Conservation (phyloP, 352 stramenopile genomes). For the Phytopythium chamaehyphon region DNA sequence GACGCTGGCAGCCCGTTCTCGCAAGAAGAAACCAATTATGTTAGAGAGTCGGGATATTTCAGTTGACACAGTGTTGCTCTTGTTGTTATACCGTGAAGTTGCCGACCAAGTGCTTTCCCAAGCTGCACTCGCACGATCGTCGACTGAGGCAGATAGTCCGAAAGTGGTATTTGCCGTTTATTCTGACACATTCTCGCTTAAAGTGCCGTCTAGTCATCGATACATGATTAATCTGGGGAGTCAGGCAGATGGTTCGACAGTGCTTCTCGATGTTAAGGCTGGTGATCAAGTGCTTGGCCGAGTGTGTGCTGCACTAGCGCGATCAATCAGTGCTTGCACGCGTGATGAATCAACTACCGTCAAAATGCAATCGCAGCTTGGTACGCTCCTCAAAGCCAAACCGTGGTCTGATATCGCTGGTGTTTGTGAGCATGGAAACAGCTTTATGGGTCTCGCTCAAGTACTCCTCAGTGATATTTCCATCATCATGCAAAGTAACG, state of each 20-base stretch:
- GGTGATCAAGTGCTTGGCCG: constrained; percentile 40
- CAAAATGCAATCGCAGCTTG: background rate
- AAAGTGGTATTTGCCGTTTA: constrained; percentile 41
- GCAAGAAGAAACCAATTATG: background rate
- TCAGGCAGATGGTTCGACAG: constrained; percentile 17
- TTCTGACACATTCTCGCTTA: constrained; percentile 35
- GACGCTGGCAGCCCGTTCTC: background rate
- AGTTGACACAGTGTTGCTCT: constrained; percentile 18
- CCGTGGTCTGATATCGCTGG: background rate
- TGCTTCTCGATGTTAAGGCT: constrained; percentile 34
- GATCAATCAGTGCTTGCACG: constrained; percentile 19
- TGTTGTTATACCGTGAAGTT: constrained; percentile 33
- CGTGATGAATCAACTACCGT: background rate
- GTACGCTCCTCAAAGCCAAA: background rate
- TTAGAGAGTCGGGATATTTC: background rate
- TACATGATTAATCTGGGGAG: constrained; percentile 23
- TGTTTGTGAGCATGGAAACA: constrained; percentile 1
- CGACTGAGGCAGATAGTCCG: background rate
- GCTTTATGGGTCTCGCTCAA: constrained; percentile 23
- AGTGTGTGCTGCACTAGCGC: constrained; percentile 32
- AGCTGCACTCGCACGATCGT: background rate
- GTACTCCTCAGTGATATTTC: constrained; percentile 36
- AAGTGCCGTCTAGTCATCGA: constrained; percentile 32
- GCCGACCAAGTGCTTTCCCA: constrained; percentile 15
- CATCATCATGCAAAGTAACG: constrained; percentile 18